Base-by-base conservation (phyloP, 768 basidiomycete species). In the Lenzites betulinus region DNA sequence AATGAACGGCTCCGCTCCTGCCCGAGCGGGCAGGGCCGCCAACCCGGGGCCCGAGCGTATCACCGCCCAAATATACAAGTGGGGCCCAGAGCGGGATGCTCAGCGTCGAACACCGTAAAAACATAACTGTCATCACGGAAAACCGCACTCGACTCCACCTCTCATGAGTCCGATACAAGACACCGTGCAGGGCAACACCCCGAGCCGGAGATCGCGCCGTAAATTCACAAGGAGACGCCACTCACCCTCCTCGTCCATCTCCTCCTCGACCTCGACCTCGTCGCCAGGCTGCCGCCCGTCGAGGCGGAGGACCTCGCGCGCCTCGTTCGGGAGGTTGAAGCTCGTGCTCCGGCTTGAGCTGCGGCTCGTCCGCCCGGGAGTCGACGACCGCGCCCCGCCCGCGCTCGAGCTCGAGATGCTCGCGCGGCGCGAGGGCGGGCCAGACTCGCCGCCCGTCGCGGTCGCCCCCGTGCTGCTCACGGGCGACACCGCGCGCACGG, bases 221-320 rank as follows among this genome's bases (percentile, higher is more conserved):
- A 46, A 8, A 46, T 22, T 6, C 22, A 6, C 25, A 35, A 15
- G 9, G 11, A 54, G 20, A 33, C 15, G 20, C 7, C 28, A 78
- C 86, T 65, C 60, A 92, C 93, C 82, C 76, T 95, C 93, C 75
- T 90, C 90, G 66, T 93, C 90, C 90, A 93, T 90, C 70, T 92
- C 91, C 62, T 93, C 86, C 58, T 81, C 30, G 30, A 33, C 78
- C 67, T 92, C 89, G n/a, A 81, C 75, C 64, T 88, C 84, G 33
- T 84, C 80, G 1, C 77, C 82, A 0, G 76, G 71, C 30, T 77
- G 74, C 60, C 63, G 65, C 22, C 67, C 54, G 54, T 81, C 77
- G 56, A 80, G 76, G 47, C 80, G 76, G 65, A 90, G 83, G 61
- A 81, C 83, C 50, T 79, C 81, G 49, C 83, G 79, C 11, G 86